Conservation (phyloP, 1,139 yeast genomes). For the Kodamaea alishanica region DNA sequence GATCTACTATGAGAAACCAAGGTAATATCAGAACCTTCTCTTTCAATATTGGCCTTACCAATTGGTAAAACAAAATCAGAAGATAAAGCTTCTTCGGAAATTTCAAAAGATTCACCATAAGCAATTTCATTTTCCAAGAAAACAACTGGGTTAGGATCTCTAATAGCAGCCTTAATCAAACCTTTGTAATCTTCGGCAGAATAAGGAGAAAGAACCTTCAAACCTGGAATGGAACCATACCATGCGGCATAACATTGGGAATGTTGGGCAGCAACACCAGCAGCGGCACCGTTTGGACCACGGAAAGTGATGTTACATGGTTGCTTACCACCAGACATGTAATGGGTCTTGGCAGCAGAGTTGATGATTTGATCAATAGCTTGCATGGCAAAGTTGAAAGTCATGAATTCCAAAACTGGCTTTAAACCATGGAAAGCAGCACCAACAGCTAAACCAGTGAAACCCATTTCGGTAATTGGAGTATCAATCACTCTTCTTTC, state of each 20-base stretch:
- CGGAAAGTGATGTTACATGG: slow-evolving; percentile 96
- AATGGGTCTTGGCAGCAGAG: slow-evolving; percentile 97
- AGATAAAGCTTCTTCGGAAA: slow-evolving; percentile 83
- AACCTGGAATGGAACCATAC: slow-evolving; percentile 98
- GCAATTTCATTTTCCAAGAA: slow-evolving; percentile 93
- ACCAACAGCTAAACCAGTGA: slow-evolving; percentile 96
- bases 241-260: slow-evolving; percentile 97
- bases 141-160: slow-evolving; percentile 98
- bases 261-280: slow-evolving; percentile 99
- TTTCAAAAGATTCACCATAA: slow-evolving; percentile 88
- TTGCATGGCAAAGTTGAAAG: slow-evolving; percentile 99
- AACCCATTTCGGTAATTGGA: slow-evolving; percentile 99
- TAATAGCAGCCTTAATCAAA: slow-evolving; percentile 88
- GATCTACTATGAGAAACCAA: slow-evolving; percentile 90
- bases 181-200: slow-evolving; percentile 97
- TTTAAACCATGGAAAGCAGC: slow-evolving; percentile 95
- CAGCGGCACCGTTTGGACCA: slow-evolving; percentile 99
- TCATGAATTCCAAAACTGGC: slow-evolving; percentile 98
- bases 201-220: slow-evolving; percentile 93
- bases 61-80: slow-evolving; percentile 90
- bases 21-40: slow-evolving; percentile 86
- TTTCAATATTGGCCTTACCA: slow-evolving; percentile 94
- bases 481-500: slow-evolving; percentile 96
- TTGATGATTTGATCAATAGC: slow-evolving; percentile 96
- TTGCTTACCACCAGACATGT: slow-evolving; percentile 99